Percentiles rank a stretch among this genome's conserved stretches.
These are phyloP conservation scores for Escallonia rubra DNA, from an alignment of 129 eudicot species.

Conservation along the genomic window DNA sequence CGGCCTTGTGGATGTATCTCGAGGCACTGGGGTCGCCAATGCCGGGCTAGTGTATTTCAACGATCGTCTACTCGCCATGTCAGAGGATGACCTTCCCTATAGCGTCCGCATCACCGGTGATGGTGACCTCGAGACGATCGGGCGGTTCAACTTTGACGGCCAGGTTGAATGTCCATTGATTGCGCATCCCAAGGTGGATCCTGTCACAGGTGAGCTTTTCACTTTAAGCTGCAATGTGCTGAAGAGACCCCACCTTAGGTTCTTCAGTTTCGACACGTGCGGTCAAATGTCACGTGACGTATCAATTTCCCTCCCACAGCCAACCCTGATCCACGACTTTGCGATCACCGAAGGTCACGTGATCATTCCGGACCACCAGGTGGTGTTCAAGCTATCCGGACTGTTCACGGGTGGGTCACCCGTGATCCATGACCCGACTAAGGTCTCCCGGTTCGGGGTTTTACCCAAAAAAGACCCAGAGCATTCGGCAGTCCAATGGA, in stretches of 20 bases:
- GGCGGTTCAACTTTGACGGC: constrained; percentile 58
- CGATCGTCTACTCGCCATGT: constrained; percentile 70
- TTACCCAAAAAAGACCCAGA: constrained; percentile 32
- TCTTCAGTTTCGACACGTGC: constrained; percentile 34
- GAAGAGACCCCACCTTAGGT: constrained; percentile 59
- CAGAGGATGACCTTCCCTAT: constrained; percentile 91
- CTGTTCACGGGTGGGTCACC: constrained; percentile 73
- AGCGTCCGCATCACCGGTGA: constrained; percentile 26
- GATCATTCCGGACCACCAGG: constrained; percentile 74
- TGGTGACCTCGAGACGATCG: constrained; percentile 62
- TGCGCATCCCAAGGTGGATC: constrained; percentile 88
- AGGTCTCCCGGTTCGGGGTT: constrained; percentile 60
- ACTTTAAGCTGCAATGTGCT: constrained; percentile 57
- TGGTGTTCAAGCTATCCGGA: constrained; percentile 67
- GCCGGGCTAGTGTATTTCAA: constrained; percentile 70
- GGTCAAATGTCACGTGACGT: constrained; percentile 68
- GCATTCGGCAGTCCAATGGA: constrained; percentile 50
- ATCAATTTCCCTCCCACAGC: constrained; percentile 40
- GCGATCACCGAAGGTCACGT: constrained; percentile 65
- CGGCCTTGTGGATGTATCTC: constrained; percentile 34
- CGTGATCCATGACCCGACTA: constrained; percentile 47
- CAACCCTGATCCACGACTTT: constrained; percentile 85
- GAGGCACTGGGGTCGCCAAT: constrained; percentile 67
- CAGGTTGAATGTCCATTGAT: constrained; percentile 58
- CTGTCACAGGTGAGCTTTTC: constrained; percentile 49